These are phyloP conservation scores for Trichoderma sp. DNA, from an alignment of 2,329 filamentous ascomycete genomes.

Conservation along the genomic window DNA sequence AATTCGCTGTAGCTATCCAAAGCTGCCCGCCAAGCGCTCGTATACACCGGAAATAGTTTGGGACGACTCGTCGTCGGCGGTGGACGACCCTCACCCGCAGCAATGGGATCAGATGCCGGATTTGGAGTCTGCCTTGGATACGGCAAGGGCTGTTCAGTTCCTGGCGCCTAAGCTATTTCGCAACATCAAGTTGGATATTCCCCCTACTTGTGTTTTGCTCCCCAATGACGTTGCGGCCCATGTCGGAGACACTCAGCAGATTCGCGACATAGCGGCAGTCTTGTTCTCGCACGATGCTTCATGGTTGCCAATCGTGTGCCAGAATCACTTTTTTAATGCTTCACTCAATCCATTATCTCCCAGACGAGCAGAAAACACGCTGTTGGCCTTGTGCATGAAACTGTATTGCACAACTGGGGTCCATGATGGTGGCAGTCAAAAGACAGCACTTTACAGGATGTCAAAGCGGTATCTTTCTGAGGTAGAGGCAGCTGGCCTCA, in stretches of 20 bases:
- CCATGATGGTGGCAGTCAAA: background rate
- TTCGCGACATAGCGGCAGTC: constrained; percentile 1
- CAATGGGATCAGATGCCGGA: background rate
- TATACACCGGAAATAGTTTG: constrained; percentile 7
- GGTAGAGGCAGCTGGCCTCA: background rate
- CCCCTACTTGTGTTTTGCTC: background rate
- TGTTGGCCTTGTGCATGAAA: background rate
- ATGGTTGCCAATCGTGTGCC: constrained; percentile 11
- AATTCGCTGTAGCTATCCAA: constrained; percentile 3
- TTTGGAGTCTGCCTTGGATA: background rate
- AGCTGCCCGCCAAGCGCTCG: constrained; percentile 1
- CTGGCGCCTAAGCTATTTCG: background rate
- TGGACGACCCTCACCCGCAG: background rate
- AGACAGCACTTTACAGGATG: background rate
- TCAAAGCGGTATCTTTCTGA: background rate
- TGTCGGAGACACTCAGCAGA: background rate
- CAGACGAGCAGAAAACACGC: background rate
- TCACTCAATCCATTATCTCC: constrained; percentile 1
- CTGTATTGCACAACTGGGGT: background rate
- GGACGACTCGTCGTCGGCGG: background rate
- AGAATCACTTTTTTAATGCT: background rate
- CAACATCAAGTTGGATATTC: background rate
- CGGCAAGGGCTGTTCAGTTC: background rate
- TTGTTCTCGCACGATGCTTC: constrained; percentile 1
- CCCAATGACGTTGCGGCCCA: background rate